Evolutionary conservation across 306 rosid genomes (phyloP).

Genomic region (Glycine soja): DNA sequence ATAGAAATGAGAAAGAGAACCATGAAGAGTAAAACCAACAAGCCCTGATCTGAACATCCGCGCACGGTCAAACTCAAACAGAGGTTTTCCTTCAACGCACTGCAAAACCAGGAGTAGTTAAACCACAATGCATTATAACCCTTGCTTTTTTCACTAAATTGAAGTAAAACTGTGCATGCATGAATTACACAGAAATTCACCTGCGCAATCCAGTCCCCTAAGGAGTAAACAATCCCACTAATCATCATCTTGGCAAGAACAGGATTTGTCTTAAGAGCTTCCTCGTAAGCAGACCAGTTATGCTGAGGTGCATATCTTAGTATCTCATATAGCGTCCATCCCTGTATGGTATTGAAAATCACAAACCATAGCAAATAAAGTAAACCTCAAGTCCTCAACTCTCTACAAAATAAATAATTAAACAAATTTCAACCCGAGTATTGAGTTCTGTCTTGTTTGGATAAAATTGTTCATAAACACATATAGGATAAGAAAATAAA

Average conservation of each 20-base stretch:
- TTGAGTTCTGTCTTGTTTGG: not conserved
- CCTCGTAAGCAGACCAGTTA: conserved; percentile 98
- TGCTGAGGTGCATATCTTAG: conserved; percentile 92
- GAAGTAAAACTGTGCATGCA: too few relatives aligned
- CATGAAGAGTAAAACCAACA: conserved; percentile 96
- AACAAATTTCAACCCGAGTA: not conserved
- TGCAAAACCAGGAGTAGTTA: conserved; percentile 48
- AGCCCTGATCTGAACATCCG: conserved; percentile 95
- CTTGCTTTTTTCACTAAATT: not conserved
- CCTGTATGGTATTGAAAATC: conserved; percentile 52
- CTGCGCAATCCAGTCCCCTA: conserved; percentile 99
- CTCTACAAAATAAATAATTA: not conserved
- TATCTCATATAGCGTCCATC: conserved; percentile 95
- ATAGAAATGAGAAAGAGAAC: conserved; percentile 95
- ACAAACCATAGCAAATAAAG: conserved; percentile 23
- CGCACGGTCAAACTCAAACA: conserved; percentile 87
- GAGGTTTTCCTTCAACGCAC: conserved; percentile 97
- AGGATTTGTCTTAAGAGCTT: conserved; percentile 91
- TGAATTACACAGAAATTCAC: conserved; percentile 52
- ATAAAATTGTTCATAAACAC: not conserved
- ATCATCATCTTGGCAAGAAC: conserved; percentile 97
- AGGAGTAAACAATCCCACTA: conserved; percentile 92
- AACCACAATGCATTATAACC: conserved; percentile 5
- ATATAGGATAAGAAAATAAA: not conserved
- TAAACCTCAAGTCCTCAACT: conserved; percentile 10